These are phyloP conservation scores for Circinella umbellata DNA, from an alignment of 371 early-diverging fungal species.

Conservation along the genomic window DNA sequence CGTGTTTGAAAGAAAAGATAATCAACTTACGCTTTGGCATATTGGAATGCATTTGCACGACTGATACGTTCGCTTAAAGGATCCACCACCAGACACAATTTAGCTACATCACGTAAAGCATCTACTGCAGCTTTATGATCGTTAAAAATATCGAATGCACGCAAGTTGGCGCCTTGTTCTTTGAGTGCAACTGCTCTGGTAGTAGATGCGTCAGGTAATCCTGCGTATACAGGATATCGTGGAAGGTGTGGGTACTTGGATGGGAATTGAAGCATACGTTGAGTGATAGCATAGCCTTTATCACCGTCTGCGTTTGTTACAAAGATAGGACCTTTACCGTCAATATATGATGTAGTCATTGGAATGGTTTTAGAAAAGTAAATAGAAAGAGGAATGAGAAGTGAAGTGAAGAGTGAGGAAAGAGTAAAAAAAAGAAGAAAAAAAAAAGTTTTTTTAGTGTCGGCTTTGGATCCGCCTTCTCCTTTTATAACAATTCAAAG, in stretches of 20 bases:
- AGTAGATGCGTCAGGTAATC: conserved; percentile 45
- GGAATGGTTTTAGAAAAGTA: too few species aligned
- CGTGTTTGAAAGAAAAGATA: not conserved
- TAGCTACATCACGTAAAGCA: conserved; percentile 45
- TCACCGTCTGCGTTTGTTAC: conserved; percentile 55
- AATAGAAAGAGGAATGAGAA: not conserved
- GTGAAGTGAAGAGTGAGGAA: not conserved
- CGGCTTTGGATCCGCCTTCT: not conserved
- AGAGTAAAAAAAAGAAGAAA: not conserved
- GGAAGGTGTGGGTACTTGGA: conserved; percentile 38
- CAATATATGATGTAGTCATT: not conserved
- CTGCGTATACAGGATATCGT: conserved; percentile 45
- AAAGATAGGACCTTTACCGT: conserved; percentile 52
- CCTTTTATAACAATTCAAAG: not conserved
- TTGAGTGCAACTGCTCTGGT: conserved; percentile 35
- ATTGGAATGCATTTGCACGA: conserved; percentile 43
- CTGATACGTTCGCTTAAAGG: conserved; percentile 52
- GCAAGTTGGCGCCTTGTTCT: conserved; percentile 39
- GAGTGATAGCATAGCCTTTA: conserved; percentile 50
- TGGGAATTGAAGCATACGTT: conserved; percentile 46
- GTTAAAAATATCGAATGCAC: conserved; percentile 46
- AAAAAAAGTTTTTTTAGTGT: not conserved
- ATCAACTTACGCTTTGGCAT: conserved; percentile 48
- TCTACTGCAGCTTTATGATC: conserved; percentile 38
- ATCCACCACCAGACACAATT: conserved; percentile 49